Base-by-base conservation (phyloP, 352 stramenopile genomes). In the Phytophthora megakarya region DNA sequence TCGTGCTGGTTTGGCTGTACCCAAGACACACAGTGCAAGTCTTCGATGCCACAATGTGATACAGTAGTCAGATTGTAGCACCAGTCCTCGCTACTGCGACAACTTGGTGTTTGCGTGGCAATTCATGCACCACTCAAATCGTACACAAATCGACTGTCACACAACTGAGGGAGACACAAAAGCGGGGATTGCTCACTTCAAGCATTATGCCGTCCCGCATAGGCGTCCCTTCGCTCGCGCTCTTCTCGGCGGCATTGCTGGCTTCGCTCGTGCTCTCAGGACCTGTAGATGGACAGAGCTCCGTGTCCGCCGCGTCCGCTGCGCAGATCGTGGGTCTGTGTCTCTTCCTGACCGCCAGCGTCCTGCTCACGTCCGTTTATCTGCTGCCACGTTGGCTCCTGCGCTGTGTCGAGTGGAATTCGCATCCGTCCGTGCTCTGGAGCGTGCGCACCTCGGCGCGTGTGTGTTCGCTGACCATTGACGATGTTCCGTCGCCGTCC, bases 401-500 rank as follows among this genome's bases (percentile, higher is more conserved):
- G 61, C 77, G 79, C 26, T 51, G 87, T n/a, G 42, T 93, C 38
- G 69, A 78, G 65, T 80, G 81, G 68, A 73, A 84, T 25, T 87
- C 83, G 52, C 83, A 90, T 44, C 80, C 82, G 38, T 89, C 70
- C 5, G 84, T 93, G 63, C 80, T 95, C 37, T 95, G 84, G 81
- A 87, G 78, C 65, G 85, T 76, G 5, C 47, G 54, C 12, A 95
- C 87, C 28, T 65, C 63, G 2, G 48, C 72, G 5, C 69, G 48
- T 37, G 73, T 93, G 37, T 93, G 82, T 46, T 72, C 87, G 18
- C 76, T 95, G 7, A 95, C 87, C 8, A 86, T 95, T 43, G 87
- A 95, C 61, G 87, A 95, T 51, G 80, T 79, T 37, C 87, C 87
- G 51, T 92, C 84, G 16, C 44, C 77, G 7, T 65, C 59, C 25